phyloP scores from a whole-genome alignment of 306 rosid genomes.

The apple (Malus domestica) region DNA sequence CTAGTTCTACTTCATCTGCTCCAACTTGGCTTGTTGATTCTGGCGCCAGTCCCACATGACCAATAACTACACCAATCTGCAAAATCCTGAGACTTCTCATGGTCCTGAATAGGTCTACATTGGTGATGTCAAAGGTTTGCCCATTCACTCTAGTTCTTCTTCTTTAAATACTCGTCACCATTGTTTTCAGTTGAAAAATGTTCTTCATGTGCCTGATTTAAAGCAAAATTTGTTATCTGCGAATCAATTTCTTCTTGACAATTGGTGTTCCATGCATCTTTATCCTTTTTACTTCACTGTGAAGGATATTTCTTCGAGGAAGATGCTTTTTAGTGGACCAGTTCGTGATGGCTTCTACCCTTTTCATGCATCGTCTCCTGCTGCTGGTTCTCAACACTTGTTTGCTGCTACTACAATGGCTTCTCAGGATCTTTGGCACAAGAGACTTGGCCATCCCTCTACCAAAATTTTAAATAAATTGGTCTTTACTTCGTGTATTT shows the following conservation, averaged over 20 bases:
- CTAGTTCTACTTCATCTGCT: neutral
- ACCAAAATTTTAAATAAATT: too few relatives aligned
- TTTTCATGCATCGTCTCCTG: neutral
- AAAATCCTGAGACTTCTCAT: neutral
- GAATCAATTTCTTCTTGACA: neutral
- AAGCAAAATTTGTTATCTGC: neutral
- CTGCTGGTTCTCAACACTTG: neutral
- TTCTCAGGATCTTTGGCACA: neutral
- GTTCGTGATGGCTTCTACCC: neutral
- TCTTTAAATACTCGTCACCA: too few relatives aligned
- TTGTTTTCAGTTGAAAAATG: too few relatives aligned
- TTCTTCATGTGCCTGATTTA: neutral
- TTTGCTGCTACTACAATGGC: fast-evolving
- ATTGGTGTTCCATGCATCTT: neutral
- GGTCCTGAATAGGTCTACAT: neutral
- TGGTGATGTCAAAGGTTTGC: neutral
- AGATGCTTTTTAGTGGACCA: too few relatives aligned
- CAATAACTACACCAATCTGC: fast-evolving
- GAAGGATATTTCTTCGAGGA: too few relatives aligned
- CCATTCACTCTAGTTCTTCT: too few relatives aligned
- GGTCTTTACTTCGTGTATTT: neutral
- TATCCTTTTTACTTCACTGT: too few relatives aligned
- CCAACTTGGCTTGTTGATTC: neutral
- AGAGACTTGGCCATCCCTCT: neutral
- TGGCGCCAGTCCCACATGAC: neutral